These are phyloP conservation scores for Carallia brachiata DNA, from an alignment of 345 rosid genomes.

Conservation along the genomic window DNA sequence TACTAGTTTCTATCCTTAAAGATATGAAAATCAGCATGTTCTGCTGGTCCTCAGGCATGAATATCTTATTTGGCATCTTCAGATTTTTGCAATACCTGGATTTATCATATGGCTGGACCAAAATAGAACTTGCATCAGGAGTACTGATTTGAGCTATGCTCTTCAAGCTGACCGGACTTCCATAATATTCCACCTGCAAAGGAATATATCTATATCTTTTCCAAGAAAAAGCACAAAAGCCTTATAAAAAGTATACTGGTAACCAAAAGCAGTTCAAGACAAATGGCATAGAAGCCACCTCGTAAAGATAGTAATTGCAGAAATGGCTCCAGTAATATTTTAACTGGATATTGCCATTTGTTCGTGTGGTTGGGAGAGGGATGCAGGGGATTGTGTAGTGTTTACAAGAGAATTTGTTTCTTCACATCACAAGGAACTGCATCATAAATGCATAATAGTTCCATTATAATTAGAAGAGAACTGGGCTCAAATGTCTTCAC, in stretches of 20 bases:
- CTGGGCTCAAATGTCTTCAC: no score
- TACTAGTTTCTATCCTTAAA: neutral
- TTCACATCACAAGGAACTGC: no score
- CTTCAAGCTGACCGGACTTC: constrained; percentile 87
- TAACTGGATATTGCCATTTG: no score
- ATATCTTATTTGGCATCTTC: constrained; percentile 3
- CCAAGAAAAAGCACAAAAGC: neutral
- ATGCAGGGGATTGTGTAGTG: no score
- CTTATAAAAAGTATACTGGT: neutral
- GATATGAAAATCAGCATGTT: neutral
- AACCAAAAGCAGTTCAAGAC: neutral
- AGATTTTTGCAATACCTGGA: constrained; percentile 54
- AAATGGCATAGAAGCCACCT: neutral
- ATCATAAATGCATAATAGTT: no score
- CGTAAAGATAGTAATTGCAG: no score
- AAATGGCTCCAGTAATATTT: no score
- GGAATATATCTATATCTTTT: constrained; percentile 10
- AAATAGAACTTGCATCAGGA: constrained; percentile 85
- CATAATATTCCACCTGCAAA: constrained; percentile 85
- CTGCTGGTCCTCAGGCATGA: neutral
- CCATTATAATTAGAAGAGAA: no score
- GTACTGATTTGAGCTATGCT: constrained; percentile 89
- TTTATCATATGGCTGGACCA: constrained; percentile 93
- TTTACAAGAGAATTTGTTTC: no score
- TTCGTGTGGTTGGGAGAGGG: no score